Conservation (phyloP, 345 rosid species). For the Boechera divaricarpa region DNA sequence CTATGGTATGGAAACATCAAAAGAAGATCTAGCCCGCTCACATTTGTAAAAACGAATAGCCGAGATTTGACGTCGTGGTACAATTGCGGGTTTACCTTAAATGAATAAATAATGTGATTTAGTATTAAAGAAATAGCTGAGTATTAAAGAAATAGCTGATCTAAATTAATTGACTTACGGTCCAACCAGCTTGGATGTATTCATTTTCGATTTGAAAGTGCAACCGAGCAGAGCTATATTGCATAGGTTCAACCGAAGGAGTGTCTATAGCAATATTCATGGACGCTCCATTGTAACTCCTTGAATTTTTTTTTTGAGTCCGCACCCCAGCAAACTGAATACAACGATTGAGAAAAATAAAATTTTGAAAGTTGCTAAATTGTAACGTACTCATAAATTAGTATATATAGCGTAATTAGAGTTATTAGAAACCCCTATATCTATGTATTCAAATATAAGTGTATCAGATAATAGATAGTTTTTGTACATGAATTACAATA, state of each 20-base stretch:
- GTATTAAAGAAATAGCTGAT: neutral
- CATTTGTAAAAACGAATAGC: neutral
- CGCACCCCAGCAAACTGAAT: constrained; percentile 2
- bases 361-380: neutral
- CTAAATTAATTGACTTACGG: neutral
- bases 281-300: neutral
- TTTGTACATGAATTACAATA: neutral
- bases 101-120: neutral
- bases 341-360: neutral
- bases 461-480: neutral
- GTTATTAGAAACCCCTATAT: neutral
- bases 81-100: neutral
- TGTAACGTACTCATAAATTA: neutral
- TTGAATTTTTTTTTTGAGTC: neutral
- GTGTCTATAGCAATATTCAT: neutral
- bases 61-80: neutral
- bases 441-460: neutral
- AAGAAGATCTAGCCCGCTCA: neutral
- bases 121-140: no score
- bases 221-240: constrained; percentile 7
- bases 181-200: constrained; percentile 14
- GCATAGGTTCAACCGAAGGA: neutral
- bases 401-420: neutral
- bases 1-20: neutral
- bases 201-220: constrained; percentile 9